phyloP scores from a whole-genome alignment of 2,329 filamentous ascomycete species.

The Talaromyces sp. region DNA sequence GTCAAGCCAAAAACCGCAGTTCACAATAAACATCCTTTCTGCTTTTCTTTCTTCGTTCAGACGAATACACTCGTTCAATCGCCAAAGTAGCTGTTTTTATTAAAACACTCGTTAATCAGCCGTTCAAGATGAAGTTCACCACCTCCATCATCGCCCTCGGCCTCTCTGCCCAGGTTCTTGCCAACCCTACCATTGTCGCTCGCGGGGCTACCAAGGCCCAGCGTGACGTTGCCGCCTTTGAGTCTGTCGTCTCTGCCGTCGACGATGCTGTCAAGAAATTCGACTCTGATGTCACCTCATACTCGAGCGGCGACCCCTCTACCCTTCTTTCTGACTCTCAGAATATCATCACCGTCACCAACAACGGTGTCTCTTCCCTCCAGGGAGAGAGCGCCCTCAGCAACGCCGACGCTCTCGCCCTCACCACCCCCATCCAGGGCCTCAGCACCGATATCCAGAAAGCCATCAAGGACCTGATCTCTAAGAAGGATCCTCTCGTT shows the following conservation, averaged over 20 bases:
- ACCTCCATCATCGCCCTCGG: constrained; percentile 14
- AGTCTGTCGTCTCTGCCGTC: constrained; percentile 17
- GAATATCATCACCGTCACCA: constrained; percentile 22
- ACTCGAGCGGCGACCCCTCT: constrained; percentile 21
- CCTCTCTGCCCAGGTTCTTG: constrained; percentile 14
- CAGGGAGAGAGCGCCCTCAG: constrained; percentile 20
- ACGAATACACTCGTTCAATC: constrained; percentile 12
- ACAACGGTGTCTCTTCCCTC: constrained; percentile 23
- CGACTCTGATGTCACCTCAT: constrained; percentile 22
- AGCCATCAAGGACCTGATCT: constrained; percentile 22
- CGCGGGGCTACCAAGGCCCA: constrained; percentile 9
- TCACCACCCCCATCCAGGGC: constrained; percentile 24
- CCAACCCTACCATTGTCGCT: constrained; percentile 12
- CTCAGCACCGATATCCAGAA: constrained; percentile 24
- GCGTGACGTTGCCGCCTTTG: constrained; percentile 14
- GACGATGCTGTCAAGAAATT: constrained; percentile 19
- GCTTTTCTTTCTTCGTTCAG: not conserved
- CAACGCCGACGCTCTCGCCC: constrained; percentile 24
- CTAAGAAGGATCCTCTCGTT: constrained; percentile 26
- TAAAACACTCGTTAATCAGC: constrained; percentile 15
- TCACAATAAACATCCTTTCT: not conserved
- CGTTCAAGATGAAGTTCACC: constrained; percentile 18
- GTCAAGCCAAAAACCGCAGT: not conserved
- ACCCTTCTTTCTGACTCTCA: constrained; percentile 21
- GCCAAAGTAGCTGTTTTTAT: constrained; percentile 5